These are phyloP conservation scores for Heritiera fomes DNA, from an alignment of 345 rosid genomes.

Conservation along the genomic window DNA sequence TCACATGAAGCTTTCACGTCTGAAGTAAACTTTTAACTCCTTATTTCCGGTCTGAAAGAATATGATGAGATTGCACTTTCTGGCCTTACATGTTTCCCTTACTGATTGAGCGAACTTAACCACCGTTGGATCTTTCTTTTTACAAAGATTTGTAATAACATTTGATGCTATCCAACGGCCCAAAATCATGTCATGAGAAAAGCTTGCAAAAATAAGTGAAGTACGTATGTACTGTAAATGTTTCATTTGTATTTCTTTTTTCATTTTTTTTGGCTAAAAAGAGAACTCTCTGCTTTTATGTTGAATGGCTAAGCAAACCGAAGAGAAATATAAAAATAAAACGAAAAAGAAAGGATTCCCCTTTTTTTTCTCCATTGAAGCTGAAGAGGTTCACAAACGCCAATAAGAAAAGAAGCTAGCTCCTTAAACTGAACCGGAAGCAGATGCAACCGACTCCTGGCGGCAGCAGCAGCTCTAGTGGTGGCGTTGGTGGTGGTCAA, in stretches of 20 bases:
- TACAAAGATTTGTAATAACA: background rate
- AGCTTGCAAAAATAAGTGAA: background rate
- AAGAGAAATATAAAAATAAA: background rate
- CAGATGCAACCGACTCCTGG: constrained; percentile 63
- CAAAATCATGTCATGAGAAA: background rate
- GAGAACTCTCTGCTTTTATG: background rate
- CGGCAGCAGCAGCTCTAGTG: constrained; percentile 43
- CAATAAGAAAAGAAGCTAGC: background rate
- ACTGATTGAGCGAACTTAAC: background rate
- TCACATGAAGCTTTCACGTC: background rate
- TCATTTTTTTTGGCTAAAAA: background rate
- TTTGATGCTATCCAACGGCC: background rate
- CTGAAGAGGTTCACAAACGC: background rate
- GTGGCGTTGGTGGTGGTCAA: constrained; percentile 43
- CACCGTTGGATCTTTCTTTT: constrained; percentile 8
- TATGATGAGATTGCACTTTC: background rate
- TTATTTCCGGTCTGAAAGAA: constrained; percentile 8
- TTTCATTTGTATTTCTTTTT: too few relatives aligned
- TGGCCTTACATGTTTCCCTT: constrained; percentile 7
- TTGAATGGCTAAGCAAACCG: background rate
- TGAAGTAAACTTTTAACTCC: background rate
- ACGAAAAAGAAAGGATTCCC: background rate
- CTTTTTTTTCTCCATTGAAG: background rate
- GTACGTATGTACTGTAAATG: background rate
- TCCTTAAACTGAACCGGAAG: constrained; percentile 17